Conservation (phyloP, 148 eudicot species). For the Persicaria maculosa region DNA sequence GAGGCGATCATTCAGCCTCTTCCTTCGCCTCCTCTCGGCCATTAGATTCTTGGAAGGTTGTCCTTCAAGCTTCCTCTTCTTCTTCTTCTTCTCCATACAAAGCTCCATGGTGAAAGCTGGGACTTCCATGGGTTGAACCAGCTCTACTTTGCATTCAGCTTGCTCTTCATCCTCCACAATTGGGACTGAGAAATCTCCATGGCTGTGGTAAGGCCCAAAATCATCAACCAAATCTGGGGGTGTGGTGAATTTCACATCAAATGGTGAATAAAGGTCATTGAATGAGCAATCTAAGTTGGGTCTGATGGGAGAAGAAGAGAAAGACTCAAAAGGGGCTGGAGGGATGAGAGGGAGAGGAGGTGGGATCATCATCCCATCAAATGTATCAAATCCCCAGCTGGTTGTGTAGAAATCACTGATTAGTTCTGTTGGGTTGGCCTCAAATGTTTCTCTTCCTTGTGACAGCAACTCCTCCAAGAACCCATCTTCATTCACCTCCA, state of each 20-base stretch:
- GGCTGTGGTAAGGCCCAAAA: not conserved
- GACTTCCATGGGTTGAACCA: no score
- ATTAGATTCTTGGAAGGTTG: conserved; percentile 14
- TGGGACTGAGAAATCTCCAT: conserved; percentile 13
- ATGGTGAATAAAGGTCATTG: not conserved
- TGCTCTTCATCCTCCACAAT: not conserved
- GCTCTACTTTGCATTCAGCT: conserved; percentile 28
- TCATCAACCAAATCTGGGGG: not conserved
- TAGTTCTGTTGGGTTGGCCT: conserved; percentile 7
- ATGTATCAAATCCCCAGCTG: conserved; percentile 21
- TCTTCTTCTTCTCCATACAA: not conserved
- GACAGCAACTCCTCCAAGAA: conserved; percentile 57
- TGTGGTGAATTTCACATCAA: not conserved
- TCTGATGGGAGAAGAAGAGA: not conserved
- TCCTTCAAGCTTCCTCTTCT: conserved; percentile 13
- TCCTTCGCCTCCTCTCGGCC: conserved; percentile 20
- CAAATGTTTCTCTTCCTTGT: conserved; percentile 36
- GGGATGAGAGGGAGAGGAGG: not conserved
- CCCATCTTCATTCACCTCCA: conserved; percentile 51
- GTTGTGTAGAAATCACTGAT: not conserved
- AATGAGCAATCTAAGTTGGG: conserved; percentile 6
- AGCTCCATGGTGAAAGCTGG: conserved; percentile 13
- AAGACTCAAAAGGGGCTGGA: conserved; percentile 15
- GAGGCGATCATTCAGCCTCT: conserved; percentile 15
- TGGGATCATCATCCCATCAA: conserved; percentile 17